Evolutionary conservation across 768 basidiomycete species (phyloP).

Genomic region (Candolleomyces aberdarensis): DNA sequence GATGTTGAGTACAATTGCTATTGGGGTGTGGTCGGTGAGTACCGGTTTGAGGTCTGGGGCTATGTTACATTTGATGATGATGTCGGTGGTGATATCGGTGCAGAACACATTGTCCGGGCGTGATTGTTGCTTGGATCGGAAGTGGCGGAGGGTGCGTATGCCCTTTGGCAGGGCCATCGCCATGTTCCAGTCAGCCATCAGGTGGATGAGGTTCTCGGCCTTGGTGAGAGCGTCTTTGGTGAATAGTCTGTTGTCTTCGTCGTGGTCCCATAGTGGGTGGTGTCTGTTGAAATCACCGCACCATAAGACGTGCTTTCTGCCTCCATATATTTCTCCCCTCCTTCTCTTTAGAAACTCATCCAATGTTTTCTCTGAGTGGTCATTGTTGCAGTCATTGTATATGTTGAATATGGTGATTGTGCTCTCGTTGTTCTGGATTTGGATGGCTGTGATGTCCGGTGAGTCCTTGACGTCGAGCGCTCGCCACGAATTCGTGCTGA

Average conservation of each 20-base stretch:
- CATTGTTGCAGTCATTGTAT: slow-evolving; percentile 16
- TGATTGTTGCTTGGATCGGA: slow-evolving; percentile 27
- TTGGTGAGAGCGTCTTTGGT: slow-evolving; percentile 17
- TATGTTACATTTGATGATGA: slow-evolving; percentile 25
- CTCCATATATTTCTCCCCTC: neutral
- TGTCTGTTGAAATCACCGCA: slow-evolving; percentile 40
- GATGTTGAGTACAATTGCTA: slow-evolving; percentile 28
- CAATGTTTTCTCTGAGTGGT: neutral
- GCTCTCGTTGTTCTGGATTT: neutral
- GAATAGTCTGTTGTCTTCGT: slow-evolving; percentile 30
- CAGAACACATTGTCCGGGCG: slow-evolving; percentile 44
- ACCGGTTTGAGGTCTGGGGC: slow-evolving; percentile 6
- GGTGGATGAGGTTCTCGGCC: slow-evolving; percentile 23
- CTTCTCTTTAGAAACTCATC: neutral
- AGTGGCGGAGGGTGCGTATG: slow-evolving; percentile 29
- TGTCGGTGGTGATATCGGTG: neutral
- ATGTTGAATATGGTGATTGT: slow-evolving; percentile 17
- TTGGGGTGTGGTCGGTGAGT: slow-evolving; percentile 39
- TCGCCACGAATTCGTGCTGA: slow-evolving; percentile 16
- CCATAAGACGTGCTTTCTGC: slow-evolving; percentile 23
- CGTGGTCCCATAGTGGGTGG: slow-evolving; percentile 37
- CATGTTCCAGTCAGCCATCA: slow-evolving; percentile 25
- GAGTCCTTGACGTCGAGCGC: slow-evolving; percentile 3
- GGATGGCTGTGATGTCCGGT: slow-evolving; percentile 15
- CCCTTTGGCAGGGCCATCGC: slow-evolving; percentile 29